phyloP scores from a whole-genome alignment of 2,329 filamentous ascomycete genomes.

The Fonsecaea monophora region DNA sequence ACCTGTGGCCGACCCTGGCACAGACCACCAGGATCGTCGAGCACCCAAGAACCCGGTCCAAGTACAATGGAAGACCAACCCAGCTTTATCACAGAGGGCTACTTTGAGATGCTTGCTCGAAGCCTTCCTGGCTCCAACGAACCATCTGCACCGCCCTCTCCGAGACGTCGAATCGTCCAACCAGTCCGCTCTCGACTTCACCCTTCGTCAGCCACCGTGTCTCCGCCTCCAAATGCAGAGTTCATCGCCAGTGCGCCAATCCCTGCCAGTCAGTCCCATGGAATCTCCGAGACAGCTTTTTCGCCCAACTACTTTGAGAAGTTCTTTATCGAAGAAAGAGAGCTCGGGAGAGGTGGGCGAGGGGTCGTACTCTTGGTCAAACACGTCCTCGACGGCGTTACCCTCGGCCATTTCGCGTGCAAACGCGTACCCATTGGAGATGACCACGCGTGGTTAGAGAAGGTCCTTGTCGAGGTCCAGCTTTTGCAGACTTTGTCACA shows the following conservation, averaged over 20 bases:
- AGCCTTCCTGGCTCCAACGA: slow-evolving; percentile 61
- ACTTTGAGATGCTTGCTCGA: slow-evolving; percentile 88
- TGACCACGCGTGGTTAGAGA: slow-evolving; percentile 93
- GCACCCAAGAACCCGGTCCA: slow-evolving; percentile 48
- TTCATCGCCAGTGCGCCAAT: slow-evolving; percentile 56
- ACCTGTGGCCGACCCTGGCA: slow-evolving; percentile 79
- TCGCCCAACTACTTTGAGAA: slow-evolving; percentile 90
- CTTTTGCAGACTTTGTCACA: slow-evolving; percentile 89
- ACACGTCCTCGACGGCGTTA: slow-evolving; percentile 87
- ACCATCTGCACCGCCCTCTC: slow-evolving; percentile 56
- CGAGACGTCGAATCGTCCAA: slow-evolving; percentile 56
- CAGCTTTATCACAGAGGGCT: slow-evolving; percentile 85
- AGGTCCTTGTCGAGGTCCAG: slow-evolving; percentile 91
- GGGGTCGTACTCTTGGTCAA: slow-evolving; percentile 93
- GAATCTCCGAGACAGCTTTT: slow-evolving; percentile 86
- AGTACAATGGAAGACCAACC: slow-evolving; percentile 51
- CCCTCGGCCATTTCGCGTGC: slow-evolving; percentile 90
- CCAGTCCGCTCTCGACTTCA: slow-evolving; percentile 50
- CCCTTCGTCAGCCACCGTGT: slow-evolving; percentile 37
- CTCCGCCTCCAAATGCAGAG: slow-evolving; percentile 58
- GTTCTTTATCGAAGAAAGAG: slow-evolving; percentile 88
- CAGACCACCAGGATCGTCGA: slow-evolving; percentile 43
- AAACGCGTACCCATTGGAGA: slow-evolving; percentile 96
- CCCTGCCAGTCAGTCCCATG: slow-evolving; percentile 56
- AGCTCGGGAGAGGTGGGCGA: slow-evolving; percentile 88